Percentiles rank a stretch among this genome's conserved stretches.
Conservation (phyloP, 352 stramenopile species). For the Vaucheria bursata region DNA sequence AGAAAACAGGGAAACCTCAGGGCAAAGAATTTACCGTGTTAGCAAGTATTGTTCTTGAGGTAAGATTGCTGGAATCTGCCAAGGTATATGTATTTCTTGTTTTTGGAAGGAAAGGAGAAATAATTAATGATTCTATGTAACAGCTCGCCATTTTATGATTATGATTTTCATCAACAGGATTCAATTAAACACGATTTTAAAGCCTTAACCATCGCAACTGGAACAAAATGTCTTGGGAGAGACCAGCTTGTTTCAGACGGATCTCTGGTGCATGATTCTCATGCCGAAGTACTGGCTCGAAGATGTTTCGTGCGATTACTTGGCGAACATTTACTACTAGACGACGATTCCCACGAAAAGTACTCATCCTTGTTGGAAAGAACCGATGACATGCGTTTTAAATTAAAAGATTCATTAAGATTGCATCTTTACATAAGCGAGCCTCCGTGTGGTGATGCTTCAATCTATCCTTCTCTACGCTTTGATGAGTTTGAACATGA, state of each 20-base stretch:
- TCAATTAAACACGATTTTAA: neutral
- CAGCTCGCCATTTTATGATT: neutral
- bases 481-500: neutral
- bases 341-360: neutral
- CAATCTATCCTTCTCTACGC: constrained; percentile 42
- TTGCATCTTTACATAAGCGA: constrained; percentile 43
- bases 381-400: neutral
- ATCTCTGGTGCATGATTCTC: constrained; percentile 40
- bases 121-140: neutral
- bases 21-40: constrained; percentile 33
- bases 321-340: neutral
- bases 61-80: too few relatives aligned
- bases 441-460: constrained; percentile 36
- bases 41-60: constrained; percentile 30
- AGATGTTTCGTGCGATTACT: neutral
- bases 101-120: neutral
- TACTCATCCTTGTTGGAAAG: too few relatives aligned
- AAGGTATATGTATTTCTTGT: neutral
- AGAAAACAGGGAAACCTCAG: constrained; percentile 27
- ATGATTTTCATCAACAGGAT: neutral
- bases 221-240: constrained; percentile 36
- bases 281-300: constrained; percentile 27
- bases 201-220: constrained; percentile 37
- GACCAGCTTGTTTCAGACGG: constrained; percentile 22
- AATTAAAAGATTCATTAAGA: constrained; percentile 16